phyloP scores from a whole-genome alignment of 2,329 filamentous ascomycete genomes.

The Xylaria sp. region DNA sequence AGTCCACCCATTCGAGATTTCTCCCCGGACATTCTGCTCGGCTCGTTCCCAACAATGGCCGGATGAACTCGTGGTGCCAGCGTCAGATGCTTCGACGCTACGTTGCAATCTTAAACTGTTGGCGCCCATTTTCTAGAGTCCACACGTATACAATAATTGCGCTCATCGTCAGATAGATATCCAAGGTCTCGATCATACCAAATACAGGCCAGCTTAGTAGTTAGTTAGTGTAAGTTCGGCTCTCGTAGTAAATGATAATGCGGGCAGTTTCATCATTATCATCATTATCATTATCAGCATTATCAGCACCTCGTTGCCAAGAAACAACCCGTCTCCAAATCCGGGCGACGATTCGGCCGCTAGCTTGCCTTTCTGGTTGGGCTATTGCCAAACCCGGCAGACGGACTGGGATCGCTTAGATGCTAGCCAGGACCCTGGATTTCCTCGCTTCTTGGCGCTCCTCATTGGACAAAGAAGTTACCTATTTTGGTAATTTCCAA shows the following conservation, averaged over 20 bases:
- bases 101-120: slow-evolving; percentile 1
- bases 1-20: slow-evolving; percentile 7
- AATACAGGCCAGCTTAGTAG: not conserved
- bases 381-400: slow-evolving; percentile 9
- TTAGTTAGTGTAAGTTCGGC: not conserved
- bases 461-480: slow-evolving; percentile 30
- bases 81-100: slow-evolving; percentile 2
- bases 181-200: not conserved
- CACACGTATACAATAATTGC: not conserved
- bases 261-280: slow-evolving; percentile 2
- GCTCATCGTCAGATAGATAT: not conserved
- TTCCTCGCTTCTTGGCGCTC: slow-evolving; percentile 25
- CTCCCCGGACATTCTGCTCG: slow-evolving; percentile 5
- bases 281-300: too few species aligned
- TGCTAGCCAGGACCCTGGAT: slow-evolving; percentile 20
- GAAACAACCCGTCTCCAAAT: slow-evolving; percentile 20
- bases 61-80: slow-evolving; percentile 4
- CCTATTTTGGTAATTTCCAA: slow-evolving; percentile 25
- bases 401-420: slow-evolving; percentile 16
- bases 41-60: slow-evolving; percentile 28
- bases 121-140: not conserved
- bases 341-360: slow-evolving; percentile 9
- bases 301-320: slow-evolving; percentile 10
- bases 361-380: slow-evolving; percentile 14
- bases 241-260: not conserved